These are phyloP conservation scores for Leucocoprinus sp. DNA, from an alignment of 768 basidiomycete genomes.

Conservation along the genomic window DNA sequence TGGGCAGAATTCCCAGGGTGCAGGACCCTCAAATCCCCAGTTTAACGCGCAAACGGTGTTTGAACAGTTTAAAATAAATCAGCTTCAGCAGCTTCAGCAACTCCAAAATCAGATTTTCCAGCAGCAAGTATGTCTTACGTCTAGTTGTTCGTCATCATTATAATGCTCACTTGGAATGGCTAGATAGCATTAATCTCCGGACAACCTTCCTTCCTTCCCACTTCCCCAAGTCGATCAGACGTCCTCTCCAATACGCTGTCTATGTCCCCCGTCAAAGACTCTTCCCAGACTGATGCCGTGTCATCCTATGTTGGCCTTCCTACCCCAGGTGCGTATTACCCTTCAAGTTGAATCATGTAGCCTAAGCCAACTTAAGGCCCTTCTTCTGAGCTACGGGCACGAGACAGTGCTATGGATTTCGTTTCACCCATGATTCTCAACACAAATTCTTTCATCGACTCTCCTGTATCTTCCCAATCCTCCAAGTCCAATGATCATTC, in stretches of 20 bases:
- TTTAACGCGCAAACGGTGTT: slow-evolving; percentile 42
- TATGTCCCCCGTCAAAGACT: slow-evolving; percentile 4
- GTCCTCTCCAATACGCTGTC: slow-evolving; percentile 11
- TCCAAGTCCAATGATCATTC: slow-evolving; percentile 3
- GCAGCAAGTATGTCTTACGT: slow-evolving; percentile 58
- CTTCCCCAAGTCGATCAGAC: slow-evolving; percentile 35
- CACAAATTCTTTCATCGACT: slow-evolving; percentile 21
- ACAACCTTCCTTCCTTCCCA: slow-evolving; percentile 16
- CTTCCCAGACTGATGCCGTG: slow-evolving; percentile 2
- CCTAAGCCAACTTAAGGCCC: slow-evolving; percentile 30
- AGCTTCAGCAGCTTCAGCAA: slow-evolving; percentile 71
- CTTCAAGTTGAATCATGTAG: slow-evolving; percentile 2
- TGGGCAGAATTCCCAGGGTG: slow-evolving; percentile 1
- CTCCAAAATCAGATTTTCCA: slow-evolving; percentile 82
- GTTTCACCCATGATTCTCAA: slow-evolving; percentile 55
- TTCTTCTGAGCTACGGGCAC: slow-evolving; percentile 60
- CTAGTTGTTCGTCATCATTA: slow-evolving; percentile 1
- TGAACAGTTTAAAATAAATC: slow-evolving; percentile 70
- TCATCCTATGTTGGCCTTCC: slow-evolving; percentile 19
- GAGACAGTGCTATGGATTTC: slow-evolving; percentile 46
- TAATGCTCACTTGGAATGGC: slow-evolving; percentile 7
- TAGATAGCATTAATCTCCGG: slow-evolving; percentile 67
- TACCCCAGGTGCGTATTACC: slow-evolving; percentile 22
- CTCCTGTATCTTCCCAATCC: slow-evolving; percentile 6
- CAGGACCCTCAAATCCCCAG: slow-evolving; percentile 5